These are phyloP conservation scores for Rutidosis leptorrhynchoides DNA, from an alignment of 129 eudicot species.

Conservation along the genomic window DNA sequence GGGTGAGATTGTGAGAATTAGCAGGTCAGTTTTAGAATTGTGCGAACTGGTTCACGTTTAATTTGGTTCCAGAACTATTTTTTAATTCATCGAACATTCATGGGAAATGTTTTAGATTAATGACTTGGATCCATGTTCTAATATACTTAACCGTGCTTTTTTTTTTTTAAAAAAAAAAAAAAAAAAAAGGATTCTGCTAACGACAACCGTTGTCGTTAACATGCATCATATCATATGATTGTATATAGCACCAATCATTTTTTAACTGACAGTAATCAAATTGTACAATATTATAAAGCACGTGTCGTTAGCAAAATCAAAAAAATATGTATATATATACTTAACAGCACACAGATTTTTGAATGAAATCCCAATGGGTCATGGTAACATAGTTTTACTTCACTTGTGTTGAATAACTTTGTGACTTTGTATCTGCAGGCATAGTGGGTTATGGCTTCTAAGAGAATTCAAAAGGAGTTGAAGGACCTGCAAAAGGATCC, in stretches of 20 bases:
- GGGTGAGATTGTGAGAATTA: neutral
- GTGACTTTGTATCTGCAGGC: conserved; percentile 26
- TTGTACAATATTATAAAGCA: no score
- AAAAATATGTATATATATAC: no score
- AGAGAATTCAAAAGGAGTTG: conserved; percentile 73
- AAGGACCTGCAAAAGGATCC: conserved; percentile 76
- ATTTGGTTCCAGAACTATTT: neutral
- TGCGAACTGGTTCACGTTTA: neutral
- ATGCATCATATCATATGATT: no score
- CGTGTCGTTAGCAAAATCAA: no score
- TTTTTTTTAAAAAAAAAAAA: no score
- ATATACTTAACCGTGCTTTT: no score
- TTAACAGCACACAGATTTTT: neutral
- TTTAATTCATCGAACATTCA: neutral
- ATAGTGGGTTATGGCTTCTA: conserved; percentile 55
- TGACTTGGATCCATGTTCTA: neutral
- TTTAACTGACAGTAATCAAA: no score
- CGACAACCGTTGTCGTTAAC: no score
- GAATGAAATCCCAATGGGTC: neutral
- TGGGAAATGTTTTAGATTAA: neutral
- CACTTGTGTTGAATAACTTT: neutral
- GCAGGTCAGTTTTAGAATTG: neutral
- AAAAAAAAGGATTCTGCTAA: no score
- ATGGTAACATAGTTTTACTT: neutral
- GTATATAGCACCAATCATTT: no score